Evolutionary conservation across 306 rosid species (phyloP), one percentile per base, ranked within the genome.

Genomic region (Betula pendula): DNA sequence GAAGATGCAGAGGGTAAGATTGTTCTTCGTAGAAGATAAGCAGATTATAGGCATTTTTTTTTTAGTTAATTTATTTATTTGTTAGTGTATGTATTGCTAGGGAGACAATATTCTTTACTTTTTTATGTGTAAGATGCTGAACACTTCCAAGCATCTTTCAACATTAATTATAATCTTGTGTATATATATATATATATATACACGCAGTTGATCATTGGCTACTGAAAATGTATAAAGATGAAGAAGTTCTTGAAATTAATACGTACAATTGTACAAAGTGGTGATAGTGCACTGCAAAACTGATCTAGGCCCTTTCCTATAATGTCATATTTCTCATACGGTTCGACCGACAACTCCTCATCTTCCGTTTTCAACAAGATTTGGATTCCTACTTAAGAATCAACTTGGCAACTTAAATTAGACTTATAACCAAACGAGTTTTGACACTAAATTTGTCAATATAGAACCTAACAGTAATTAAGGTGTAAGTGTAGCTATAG

Each of bases 1-100:
- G 87, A 88, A 35, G 97, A 94, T 82, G 96, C 92, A 27, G 83
- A 86, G 74, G 98, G 98, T 4, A 91, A 77, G 90, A 79, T 82
- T 78, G 75, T 83, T 75, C 84, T 84, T 33, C 82, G 97, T 53
- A 82, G 68, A 52, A 86, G 82, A 85, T 81, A 2, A 17, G 29
- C 35, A 22, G 2, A 60, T 67, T 43, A 6, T 33, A 70, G 12
- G 49, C 29, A 25, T 38, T 33, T 35, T 0, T 44, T 68, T 25
- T 0, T 25, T 43, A n/a, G n/a, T n/a, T n/a, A n/a, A n/a, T 33
- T 53, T 35, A 19, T 38, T 1, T 55, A 65, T 2, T 62, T 56
- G 7, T 3, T 27, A 63, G 40, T 80, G 11, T 47, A 20, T 49
- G 40, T 14, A 40, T 67, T 38, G 42, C 42, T 38, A 5, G 42